Evolutionary conservation across 2,329 filamentous ascomycete species (phyloP).

Genomic region (Lecanosticta acicola): DNA sequence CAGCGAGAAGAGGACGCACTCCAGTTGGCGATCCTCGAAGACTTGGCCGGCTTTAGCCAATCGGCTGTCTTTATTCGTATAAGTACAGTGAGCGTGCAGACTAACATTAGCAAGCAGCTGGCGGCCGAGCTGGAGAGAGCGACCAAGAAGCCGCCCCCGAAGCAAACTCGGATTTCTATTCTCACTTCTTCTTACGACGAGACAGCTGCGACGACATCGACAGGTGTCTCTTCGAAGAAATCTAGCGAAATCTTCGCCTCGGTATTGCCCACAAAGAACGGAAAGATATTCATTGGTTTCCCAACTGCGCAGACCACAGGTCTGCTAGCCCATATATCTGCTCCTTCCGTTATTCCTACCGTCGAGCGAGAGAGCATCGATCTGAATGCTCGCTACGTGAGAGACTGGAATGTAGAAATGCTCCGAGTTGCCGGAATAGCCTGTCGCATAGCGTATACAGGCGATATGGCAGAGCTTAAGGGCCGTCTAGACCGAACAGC

Average conservation of each 20-base stretch:
- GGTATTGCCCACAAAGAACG: slow-evolving; percentile 81
- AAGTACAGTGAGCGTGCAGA: slow-evolving; percentile 75
- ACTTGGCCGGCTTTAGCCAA: slow-evolving; percentile 63
- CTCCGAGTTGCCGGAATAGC: slow-evolving; percentile 85
- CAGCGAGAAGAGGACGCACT: slow-evolving; percentile 58
- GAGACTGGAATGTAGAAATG: slow-evolving; percentile 93
- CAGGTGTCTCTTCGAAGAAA: slow-evolving; percentile 48
- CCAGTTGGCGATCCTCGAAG: slow-evolving; percentile 61
- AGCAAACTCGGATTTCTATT: slow-evolving; percentile 76
- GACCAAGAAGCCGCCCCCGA: slow-evolving; percentile 94
- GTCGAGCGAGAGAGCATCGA: slow-evolving; percentile 97
- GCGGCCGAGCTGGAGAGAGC: slow-evolving; percentile 85
- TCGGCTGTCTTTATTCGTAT: slow-evolving; percentile 85
- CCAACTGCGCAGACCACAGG: slow-evolving; percentile 96
- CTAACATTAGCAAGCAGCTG: slow-evolving; percentile 66
- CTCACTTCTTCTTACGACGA: slow-evolving; percentile 89
- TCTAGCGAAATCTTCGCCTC: slow-evolving; percentile 79
- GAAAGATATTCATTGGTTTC: slow-evolving; percentile 94
- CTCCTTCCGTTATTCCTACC: slow-evolving; percentile 91
- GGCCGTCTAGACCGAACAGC: slow-evolving; percentile 41
- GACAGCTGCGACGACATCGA: slow-evolving; percentile 55
- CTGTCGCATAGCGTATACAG: slow-evolving; percentile 77
- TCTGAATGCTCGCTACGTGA: slow-evolving; percentile 88
- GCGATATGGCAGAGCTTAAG: slow-evolving; percentile 76
- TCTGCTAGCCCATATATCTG: slow-evolving; percentile 87